Evolutionary conservation across 345 rosid genomes (phyloP).

Genomic region (Salix suchowensis): DNA sequence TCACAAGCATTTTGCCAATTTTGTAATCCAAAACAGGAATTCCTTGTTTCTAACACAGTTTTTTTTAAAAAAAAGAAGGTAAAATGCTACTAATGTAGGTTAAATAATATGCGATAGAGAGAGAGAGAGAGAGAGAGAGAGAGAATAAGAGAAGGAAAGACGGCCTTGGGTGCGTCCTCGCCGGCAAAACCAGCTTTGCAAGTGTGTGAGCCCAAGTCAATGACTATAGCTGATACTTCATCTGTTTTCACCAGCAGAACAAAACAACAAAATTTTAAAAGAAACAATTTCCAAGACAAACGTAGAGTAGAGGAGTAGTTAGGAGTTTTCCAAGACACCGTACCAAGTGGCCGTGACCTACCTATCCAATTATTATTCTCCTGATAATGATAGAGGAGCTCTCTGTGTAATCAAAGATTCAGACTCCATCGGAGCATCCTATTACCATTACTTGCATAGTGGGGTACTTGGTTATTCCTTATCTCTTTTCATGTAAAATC

Average conservation of each 20-base stretch:
- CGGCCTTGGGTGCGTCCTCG: conserved; percentile 99
- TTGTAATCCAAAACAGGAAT: background rate
- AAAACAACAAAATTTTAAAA: background rate
- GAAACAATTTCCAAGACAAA: background rate
- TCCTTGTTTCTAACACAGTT: background rate
- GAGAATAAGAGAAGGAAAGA: conserved; percentile 80
- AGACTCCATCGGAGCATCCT: too few species aligned
- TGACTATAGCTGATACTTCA: conserved; percentile 96
- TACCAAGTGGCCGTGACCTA: too few species aligned
- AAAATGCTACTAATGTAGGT: background rate
- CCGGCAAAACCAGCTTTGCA: conserved; percentile 99
- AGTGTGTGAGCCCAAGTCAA: conserved; percentile 96
- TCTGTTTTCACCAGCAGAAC: conserved; percentile 39
- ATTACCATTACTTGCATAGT: too few species aligned
- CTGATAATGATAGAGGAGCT: too few species aligned
- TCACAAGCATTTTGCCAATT: background rate
- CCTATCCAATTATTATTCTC: too few species aligned
- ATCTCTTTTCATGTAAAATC: too few species aligned
- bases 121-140: background rate
- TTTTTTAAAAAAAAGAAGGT: background rate
- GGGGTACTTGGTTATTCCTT: too few species aligned
- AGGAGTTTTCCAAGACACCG: background rate
- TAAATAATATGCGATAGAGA: background rate
- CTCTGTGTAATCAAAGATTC: too few species aligned
- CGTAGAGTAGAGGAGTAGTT: background rate